Conservation (phyloP, 352 stramenopile species). For the Globisporangium middletonii region DNA sequence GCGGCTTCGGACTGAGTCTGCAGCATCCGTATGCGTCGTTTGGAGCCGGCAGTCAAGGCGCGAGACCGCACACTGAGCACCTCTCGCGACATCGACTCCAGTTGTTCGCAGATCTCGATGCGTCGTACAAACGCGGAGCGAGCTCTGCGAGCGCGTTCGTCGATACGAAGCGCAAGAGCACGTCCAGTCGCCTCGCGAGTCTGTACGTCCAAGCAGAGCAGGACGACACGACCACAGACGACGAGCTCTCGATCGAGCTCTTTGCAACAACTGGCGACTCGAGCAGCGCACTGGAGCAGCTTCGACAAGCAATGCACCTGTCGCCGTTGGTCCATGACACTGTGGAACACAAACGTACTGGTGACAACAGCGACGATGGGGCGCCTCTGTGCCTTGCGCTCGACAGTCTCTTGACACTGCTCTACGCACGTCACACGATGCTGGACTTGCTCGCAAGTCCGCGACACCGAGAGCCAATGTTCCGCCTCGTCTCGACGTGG, state of each 20-base stretch:
- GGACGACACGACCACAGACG: constrained; percentile 6
- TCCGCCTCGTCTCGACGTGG: constrained; percentile 17
- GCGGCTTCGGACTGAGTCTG: background rate
- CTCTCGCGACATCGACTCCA: constrained; percentile 5
- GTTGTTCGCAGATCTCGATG: constrained; percentile 1
- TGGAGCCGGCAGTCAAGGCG: background rate
- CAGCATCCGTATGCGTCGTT: background rate
- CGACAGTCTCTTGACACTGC: constrained; percentile 22
- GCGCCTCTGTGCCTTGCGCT: constrained; percentile 25
- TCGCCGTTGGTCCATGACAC: background rate
- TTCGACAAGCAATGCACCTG: background rate
- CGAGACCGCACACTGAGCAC: constrained; percentile 8
- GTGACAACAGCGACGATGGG: constrained; percentile 9
- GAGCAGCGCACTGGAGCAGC: background rate
- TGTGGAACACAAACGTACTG: background rate
- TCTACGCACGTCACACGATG: constrained; percentile 26
- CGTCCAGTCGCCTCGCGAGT: background rate
- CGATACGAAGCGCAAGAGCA: background rate
- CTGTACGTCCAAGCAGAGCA: constrained; percentile 17
- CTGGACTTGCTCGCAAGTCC: constrained; percentile 16
- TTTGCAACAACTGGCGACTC: background rate
- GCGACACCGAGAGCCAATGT: background rate
- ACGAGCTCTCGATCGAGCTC: constrained; percentile 3
- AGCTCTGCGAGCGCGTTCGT: background rate
- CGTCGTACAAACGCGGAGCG: background rate